Conservation (phyloP, 2,329 filamentous ascomycete species). For the Botrytis fragariae region DNA sequence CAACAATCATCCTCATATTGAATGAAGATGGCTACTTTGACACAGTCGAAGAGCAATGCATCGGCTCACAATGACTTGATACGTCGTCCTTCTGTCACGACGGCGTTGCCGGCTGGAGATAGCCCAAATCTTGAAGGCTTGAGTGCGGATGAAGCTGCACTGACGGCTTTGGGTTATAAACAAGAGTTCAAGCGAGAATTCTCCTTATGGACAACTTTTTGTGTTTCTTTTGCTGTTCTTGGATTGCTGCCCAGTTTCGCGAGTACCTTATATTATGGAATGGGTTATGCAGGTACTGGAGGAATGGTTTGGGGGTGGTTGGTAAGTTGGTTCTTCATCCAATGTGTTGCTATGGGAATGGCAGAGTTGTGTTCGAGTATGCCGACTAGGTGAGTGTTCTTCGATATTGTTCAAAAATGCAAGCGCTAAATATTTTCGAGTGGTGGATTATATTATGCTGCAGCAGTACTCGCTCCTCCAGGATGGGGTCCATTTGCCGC, state of each 20-base stretch:
- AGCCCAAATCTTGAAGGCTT: constrained; percentile 46
- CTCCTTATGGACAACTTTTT: constrained; percentile 71
- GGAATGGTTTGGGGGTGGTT: constrained; percentile 78
- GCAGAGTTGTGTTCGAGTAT: constrained; percentile 71
- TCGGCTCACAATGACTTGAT: constrained; percentile 24
- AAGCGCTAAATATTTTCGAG: constrained; percentile 33
- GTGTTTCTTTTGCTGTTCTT: constrained; percentile 70
- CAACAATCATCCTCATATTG: constrained; percentile 10
- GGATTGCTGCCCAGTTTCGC: constrained; percentile 70
- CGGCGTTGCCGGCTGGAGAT: constrained; percentile 49
- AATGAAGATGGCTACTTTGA: constrained; percentile 14
- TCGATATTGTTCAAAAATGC: background rate
- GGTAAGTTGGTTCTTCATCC: constrained; percentile 68
- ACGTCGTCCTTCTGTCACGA: constrained; percentile 44
- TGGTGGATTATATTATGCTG: constrained; percentile 71
- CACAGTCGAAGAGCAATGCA: constrained; percentile 2
- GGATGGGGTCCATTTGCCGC: constrained; percentile 65
- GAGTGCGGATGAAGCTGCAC: constrained; percentile 56
- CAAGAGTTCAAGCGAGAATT: constrained; percentile 62
- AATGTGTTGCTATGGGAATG: constrained; percentile 66
- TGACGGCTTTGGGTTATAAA: constrained; percentile 59
- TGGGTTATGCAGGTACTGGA: constrained; percentile 56
- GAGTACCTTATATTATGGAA: constrained; percentile 68
- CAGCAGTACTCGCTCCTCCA: constrained; percentile 66
- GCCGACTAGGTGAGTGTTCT: constrained; percentile 55